Evolutionary conservation across 495 filamentous ascomycete species (phyloP).

Genomic region (Polyplosphaeria fusca): DNA sequence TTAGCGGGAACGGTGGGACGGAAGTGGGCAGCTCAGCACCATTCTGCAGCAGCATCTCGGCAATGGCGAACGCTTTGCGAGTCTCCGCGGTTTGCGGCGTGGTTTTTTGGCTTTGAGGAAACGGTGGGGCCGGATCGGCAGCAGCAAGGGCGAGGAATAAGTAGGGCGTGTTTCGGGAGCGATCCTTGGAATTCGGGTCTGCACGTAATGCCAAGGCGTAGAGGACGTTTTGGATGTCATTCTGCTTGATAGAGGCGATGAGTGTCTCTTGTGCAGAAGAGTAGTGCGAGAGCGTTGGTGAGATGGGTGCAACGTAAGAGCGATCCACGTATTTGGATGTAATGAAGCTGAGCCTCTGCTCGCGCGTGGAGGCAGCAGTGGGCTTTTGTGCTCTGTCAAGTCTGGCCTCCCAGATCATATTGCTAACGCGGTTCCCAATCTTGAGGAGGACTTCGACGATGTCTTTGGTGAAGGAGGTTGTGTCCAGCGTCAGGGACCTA

Average conservation of each 20-base stretch:
- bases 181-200: slow-evolving; percentile 83
- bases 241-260: slow-evolving; percentile 88
- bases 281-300: slow-evolving; percentile 70
- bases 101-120: slow-evolving; percentile 35
- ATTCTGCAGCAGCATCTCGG: slow-evolving; percentile 90
- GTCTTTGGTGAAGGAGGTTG: slow-evolving; percentile 90
- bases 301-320: slow-evolving; percentile 74
- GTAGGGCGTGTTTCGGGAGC: slow-evolving; percentile 80
- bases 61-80: slow-evolving; percentile 70
- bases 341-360: slow-evolving; percentile 88
- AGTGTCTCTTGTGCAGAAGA: slow-evolving; percentile 82
- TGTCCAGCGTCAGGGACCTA: slow-evolving; percentile 90
- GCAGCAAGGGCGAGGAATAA: slow-evolving; percentile 92
- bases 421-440: slow-evolving; percentile 89
- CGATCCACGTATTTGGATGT: slow-evolving; percentile 89
- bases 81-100: slow-evolving; percentile 42
- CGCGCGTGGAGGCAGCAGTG: slow-evolving; percentile 69
- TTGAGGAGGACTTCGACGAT: slow-evolving; percentile 91
- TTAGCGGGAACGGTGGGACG: slow-evolving; percentile 73
- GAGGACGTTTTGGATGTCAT: slow-evolving; percentile 86
- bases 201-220: slow-evolving; percentile 85
- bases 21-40: slow-evolving; percentile 79
- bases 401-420: slow-evolving; percentile 93
- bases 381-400: slow-evolving; percentile 71
- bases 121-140: slow-evolving; percentile 71